Conservation (phyloP, 2,329 filamentous ascomycete species). For the Geosmithia flava region DNA sequence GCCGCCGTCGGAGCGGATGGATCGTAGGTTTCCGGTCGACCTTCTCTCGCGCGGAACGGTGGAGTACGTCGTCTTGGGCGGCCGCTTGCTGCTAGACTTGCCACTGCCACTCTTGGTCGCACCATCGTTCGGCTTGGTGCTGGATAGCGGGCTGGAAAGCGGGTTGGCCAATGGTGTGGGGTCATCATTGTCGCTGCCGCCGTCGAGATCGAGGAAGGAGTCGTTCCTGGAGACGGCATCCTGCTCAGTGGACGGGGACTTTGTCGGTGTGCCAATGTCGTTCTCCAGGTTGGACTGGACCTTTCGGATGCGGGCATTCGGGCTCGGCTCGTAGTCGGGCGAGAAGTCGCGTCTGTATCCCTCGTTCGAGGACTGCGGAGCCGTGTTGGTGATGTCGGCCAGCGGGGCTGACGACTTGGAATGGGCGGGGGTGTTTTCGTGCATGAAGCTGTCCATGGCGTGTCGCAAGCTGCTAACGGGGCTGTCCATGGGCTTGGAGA, state of each 20-base stretch:
- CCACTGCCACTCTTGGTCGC: background rate
- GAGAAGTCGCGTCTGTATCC: constrained; percentile 51
- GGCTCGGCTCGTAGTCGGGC: constrained; percentile 61
- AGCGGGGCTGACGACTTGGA: constrained; percentile 12
- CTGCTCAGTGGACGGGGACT: constrained; percentile 18
- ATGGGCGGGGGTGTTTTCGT: constrained; percentile 12
- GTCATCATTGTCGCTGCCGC: constrained; percentile 32
- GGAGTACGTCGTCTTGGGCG: background rate
- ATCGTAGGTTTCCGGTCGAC: background rate
- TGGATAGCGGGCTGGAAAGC: background rate
- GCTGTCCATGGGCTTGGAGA: constrained; percentile 33
- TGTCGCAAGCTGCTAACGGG: constrained; percentile 71
- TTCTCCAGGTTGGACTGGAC: constrained; percentile 35
- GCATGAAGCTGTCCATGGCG: constrained; percentile 78
- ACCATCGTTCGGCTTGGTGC: background rate
- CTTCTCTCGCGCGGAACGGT: background rate
- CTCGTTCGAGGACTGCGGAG: constrained; percentile 6
- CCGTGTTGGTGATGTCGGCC: constrained; percentile 11
- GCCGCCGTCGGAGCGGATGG: constrained; percentile 13
- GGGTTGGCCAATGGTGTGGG: constrained; percentile 4
- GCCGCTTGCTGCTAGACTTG: background rate
- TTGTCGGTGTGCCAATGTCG: constrained; percentile 8
- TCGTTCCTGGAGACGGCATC: constrained; percentile 18
- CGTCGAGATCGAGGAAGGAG: constrained; percentile 38
- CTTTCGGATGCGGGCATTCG: constrained; percentile 58